A percentile compares a stretch with the other conserved stretches of the same genome.
Conservation (phyloP, 106 monocot species). For the Dactylorhiza incarnata region DNA sequence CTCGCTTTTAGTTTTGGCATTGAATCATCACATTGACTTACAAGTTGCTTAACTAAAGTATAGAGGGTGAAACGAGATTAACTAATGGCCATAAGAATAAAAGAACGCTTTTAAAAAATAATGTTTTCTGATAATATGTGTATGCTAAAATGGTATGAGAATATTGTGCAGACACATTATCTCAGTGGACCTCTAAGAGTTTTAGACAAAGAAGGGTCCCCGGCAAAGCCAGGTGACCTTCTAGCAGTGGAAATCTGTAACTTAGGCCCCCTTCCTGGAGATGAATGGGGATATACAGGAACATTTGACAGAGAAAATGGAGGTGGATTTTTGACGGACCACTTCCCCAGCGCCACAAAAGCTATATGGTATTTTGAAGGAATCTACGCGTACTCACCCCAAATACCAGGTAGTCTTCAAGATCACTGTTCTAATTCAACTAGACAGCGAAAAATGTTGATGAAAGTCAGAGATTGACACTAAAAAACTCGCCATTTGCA, state of each 20-base stretch:
- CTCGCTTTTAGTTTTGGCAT: background rate
- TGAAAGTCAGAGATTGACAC: background rate
- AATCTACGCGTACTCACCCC: constrained; percentile 82
- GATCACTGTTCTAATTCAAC: background rate
- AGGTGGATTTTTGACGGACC: constrained; percentile 89
- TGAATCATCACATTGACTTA: background rate
- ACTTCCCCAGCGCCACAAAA: constrained; percentile 78
- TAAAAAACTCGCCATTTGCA: background rate
- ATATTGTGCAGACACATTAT: constrained; percentile 52
- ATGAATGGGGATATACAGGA: constrained; percentile 89
- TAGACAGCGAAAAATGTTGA: background rate
- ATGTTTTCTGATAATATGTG: background rate
- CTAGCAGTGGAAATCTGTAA: constrained; percentile 80
- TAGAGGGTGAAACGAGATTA: background rate
- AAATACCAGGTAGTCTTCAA: constrained; percentile 54
- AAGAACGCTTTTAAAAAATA: background rate
- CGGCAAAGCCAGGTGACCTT: constrained; percentile 77
- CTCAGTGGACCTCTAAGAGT: constrained; percentile 74
- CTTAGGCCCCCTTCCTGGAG: constrained; percentile 80
- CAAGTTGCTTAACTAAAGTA: background rate
- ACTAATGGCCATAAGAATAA: background rate
- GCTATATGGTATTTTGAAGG: constrained; percentile 97
- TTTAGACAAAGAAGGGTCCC: constrained; percentile 44
- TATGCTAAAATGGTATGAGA: background rate
- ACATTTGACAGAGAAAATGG: constrained; percentile 84